Evolutionary conservation across 306 rosid species (phyloP).

Genomic region (Fragaria ananassa): DNA sequence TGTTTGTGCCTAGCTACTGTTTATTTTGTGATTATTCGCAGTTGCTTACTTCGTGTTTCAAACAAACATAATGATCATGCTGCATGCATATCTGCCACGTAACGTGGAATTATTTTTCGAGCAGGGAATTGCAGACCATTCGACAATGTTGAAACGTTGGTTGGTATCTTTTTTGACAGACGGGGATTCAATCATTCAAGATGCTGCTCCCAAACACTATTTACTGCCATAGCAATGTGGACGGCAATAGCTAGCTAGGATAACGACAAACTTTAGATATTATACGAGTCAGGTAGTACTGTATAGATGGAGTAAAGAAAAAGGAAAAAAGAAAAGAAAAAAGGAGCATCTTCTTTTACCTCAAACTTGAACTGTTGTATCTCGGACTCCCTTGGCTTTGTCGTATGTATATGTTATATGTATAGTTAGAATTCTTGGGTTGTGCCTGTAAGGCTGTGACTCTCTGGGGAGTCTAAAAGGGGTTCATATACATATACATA

Average conservation of each 20-base stretch:
- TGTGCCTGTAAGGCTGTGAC: background rate
- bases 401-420: background rate
- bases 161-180: background rate
- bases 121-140: conserved; percentile 11
- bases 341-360: background rate
- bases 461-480: background rate
- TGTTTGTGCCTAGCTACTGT: background rate
- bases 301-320: conserved; percentile 27
- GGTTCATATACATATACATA: background rate
- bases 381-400: background rate
- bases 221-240: background rate
- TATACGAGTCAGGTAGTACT: conserved; percentile 30
- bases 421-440: background rate
- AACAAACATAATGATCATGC: background rate
- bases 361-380: background rate
- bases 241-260: conserved; percentile 22
- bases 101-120: background rate
- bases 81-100: conserved; percentile 7
- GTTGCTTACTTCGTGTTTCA: background rate
- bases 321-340: background rate
- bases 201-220: conserved; percentile 9
- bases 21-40: background rate
- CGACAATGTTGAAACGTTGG: conserved; percentile 11
- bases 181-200: background rate
- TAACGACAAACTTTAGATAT: conserved; percentile 21